These are phyloP conservation scores for Lentinula aciculospora DNA, from an alignment of 768 basidiomycete species.

Conservation along the genomic window DNA sequence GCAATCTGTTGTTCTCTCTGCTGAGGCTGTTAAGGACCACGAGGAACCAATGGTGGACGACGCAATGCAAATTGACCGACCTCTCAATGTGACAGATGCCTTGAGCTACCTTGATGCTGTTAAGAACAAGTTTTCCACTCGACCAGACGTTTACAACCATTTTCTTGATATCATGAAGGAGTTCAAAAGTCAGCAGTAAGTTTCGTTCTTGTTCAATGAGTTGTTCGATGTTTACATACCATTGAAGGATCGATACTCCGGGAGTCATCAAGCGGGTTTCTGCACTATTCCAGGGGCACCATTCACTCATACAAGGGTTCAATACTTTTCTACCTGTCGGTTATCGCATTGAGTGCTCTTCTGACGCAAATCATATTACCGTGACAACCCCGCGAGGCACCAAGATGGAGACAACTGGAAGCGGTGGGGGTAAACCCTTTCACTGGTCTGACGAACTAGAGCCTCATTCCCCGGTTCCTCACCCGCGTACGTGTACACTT, in stretches of 20 bases:
- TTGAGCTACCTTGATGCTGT: conserved; percentile 92
- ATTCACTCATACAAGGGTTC: conserved; percentile 91
- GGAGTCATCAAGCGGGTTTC: conserved; percentile 96
- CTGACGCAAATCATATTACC: conserved; percentile 61
- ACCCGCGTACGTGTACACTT: not conserved
- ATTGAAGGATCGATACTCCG: conserved; percentile 86
- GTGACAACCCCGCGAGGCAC: conserved; percentile 74
- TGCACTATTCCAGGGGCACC: conserved; percentile 86
- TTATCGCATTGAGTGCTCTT: conserved; percentile 84
- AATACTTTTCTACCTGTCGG: conserved; percentile 95
- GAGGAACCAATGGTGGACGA: conserved; percentile 3
- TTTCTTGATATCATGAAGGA: conserved; percentile 99
- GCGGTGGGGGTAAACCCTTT: conserved; percentile 30
- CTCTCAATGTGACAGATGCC: conserved; percentile 89
- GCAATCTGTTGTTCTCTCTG: not conserved
- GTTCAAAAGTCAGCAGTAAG: conserved; percentile 76
- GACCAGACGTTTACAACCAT: conserved; percentile 91
- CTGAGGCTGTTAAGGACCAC: not conserved
- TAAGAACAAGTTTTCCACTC: conserved; percentile 84
- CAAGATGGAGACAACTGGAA: conserved; percentile 51
- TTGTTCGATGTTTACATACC: not conserved
- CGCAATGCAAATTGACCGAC: conserved; percentile 29
- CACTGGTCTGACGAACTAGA: conserved; percentile 28
- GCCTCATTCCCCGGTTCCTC: conserved; percentile 4
- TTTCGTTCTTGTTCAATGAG: conserved; percentile 3